Evolutionary conservation across 345 rosid species (phyloP), one percentile per base, ranked within the genome.

Genomic region (Leavenworthia alabamica): DNA sequence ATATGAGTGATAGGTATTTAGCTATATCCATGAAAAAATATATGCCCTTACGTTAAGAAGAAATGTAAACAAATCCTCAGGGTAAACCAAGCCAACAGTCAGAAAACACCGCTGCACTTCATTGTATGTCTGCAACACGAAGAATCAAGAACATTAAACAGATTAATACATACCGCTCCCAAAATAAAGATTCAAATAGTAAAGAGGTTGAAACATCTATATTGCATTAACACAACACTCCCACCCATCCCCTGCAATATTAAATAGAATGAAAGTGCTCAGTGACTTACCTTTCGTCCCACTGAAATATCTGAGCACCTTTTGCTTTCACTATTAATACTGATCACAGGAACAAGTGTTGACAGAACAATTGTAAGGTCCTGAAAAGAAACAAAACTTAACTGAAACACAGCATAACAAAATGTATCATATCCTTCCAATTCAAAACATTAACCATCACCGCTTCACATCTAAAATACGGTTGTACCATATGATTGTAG

Each of bases 71-170:
- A 92, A 75, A 77, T 92, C 95, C 66, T 86, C 98, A 0, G 96
- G 86, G 64, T 92, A 92, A 28, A 92, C 83, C 68, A 77, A 62
- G 42, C 96, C 89, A 56, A 92, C 93, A 0, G 90, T 81, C 72
- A 92, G 75, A 83, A 89, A 92, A 73, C 96, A 92, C 39, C 84
- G 95, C 58, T 89, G 96, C 70, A 86, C 89, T 85, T 92, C 96
- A 79, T 92, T 92, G 70, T 92, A 86, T 44, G 87, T 80, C 98
- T 92, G 93, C 71, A 76, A 71, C 39, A 60, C 48, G 24, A 45
- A 57, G 19, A 43, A 14, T 48, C 35, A 58, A 72, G 23, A 37
- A 51, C 33, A 72, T 26, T 35, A n/a, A 27, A 65, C 43, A 60
- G 10, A 44, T 43, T 39, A 15, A 33, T 33, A 51, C 39, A 66